Conservation (phyloP, 768 basidiomycete genomes). For the Clitopilus passeckerianus region DNA sequence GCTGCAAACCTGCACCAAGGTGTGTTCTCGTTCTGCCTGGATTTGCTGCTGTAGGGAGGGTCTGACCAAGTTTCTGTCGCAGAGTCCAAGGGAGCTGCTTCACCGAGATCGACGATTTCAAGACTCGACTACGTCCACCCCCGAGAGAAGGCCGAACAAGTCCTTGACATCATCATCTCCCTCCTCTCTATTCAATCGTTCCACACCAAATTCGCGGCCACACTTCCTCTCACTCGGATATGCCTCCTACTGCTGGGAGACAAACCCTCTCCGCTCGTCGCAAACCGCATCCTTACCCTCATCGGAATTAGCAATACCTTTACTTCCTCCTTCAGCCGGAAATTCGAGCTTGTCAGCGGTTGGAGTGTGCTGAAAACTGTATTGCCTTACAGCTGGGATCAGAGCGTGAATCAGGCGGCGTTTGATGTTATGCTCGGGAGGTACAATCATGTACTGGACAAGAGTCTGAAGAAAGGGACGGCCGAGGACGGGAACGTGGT, state of each 20-base stretch:
- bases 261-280: constrained; percentile 57
- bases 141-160: constrained; percentile 61
- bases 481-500: constrained; percentile 19
- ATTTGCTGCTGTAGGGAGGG: too few relatives aligned
- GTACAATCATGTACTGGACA: constrained; percentile 14
- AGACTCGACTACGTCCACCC: constrained; percentile 43
- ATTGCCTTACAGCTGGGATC: constrained; percentile 67
- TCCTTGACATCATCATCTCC: constrained; percentile 60
- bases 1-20: constrained; percentile 75
- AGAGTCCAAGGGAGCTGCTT: constrained; percentile 24
- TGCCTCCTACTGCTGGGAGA: constrained; percentile 76
- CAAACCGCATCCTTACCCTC: constrained; percentile 54
- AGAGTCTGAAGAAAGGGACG: constrained; percentile 14
- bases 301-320: constrained; percentile 50
- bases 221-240: constrained; percentile 76
- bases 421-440: constrained; percentile 67
- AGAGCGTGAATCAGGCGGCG: constrained; percentile 57
- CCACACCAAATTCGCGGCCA: constrained; percentile 66
- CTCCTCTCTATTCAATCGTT: constrained; percentile 52
- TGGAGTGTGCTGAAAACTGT: constrained; percentile 73
- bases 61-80: not conserved
- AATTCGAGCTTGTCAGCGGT: constrained; percentile 82
- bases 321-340: constrained; percentile 64
- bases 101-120: constrained; percentile 55
- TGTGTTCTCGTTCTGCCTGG: constrained; percentile 22